These are phyloP conservation scores for Onygenales sp. DNA, from an alignment of 2,329 filamentous ascomycete species.

Conservation along the genomic window DNA sequence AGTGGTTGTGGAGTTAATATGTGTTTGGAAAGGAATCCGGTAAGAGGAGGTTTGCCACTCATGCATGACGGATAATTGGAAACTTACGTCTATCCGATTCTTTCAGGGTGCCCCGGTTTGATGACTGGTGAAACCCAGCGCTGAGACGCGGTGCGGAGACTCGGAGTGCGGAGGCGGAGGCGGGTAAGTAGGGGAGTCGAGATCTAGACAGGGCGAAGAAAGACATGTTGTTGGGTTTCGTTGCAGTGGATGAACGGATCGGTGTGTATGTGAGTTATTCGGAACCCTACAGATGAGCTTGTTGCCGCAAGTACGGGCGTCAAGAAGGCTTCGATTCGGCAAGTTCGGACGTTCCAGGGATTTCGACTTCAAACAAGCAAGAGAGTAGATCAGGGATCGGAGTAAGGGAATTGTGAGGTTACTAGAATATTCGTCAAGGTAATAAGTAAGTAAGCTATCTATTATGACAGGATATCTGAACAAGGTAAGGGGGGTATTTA, in stretches of 20 bases:
- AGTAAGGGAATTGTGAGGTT: no score
- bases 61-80: not conserved
- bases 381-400: no score
- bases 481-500: no score
- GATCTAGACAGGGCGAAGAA: slow-evolving; percentile 21
- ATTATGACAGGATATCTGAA: not conserved
- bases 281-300: no score
- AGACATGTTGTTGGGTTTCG: slow-evolving; percentile 21
- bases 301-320: no score
- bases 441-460: no score
- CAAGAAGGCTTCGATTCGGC: no score
- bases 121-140: slow-evolving; percentile 20
- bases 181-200: slow-evolving; percentile 14
- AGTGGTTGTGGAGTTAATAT: not conserved
- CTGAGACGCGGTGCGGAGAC: not conserved
- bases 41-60: no score
- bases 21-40: not conserved
- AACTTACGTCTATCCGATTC: slow-evolving; percentile 26
- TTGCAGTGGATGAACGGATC: not conserved
- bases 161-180: not conserved
- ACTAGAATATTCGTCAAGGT: no score
- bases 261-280: not conserved
- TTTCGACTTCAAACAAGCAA: no score
- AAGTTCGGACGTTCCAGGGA: no score
- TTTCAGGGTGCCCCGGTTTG: slow-evolving; percentile 20